A percentile compares a stretch with the other conserved stretches of the same genome.
phyloP scores from a whole-genome alignment of 2,329 filamentous ascomycete species.

The Thielaviopsis cerberus region DNA sequence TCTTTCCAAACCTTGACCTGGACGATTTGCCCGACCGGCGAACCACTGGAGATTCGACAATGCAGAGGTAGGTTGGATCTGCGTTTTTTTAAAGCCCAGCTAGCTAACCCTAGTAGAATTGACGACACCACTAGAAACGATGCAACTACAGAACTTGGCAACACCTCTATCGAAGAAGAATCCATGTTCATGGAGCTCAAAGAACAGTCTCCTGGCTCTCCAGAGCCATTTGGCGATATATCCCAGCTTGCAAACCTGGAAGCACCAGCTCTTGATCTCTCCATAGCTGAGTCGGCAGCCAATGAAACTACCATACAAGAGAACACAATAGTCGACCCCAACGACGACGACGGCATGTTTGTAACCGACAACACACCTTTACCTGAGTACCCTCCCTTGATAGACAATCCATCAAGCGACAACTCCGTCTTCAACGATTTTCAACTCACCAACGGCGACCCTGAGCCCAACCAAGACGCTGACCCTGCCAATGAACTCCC shows the following conservation, averaged over 20 bases:
- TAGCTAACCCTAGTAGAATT: slow-evolving; percentile 14
- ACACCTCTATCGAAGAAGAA: slow-evolving; percentile 1
- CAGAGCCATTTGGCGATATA: slow-evolving; percentile 10
- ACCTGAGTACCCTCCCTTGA: too few relatives aligned
- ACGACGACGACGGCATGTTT: neutral
- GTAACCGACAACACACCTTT: neutral
- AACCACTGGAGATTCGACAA: slow-evolving; percentile 23
- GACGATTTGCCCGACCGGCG: slow-evolving; percentile 24
- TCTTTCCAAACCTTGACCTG: slow-evolving; percentile 30
- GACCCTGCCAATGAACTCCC: neutral
- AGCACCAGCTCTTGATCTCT: slow-evolving; percentile 1
- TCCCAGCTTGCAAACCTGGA: slow-evolving; percentile 7
- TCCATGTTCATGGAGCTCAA: neutral
- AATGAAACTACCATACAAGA: neutral
- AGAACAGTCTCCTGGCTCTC: slow-evolving; percentile 5
- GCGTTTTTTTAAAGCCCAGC: too few relatives aligned
- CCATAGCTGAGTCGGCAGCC: slow-evolving; percentile 1
- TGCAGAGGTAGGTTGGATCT: slow-evolving; percentile 30
- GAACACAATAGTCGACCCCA: too few relatives aligned
- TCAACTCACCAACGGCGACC: neutral
- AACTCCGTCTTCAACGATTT: neutral
- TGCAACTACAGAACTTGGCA: slow-evolving; percentile 4
- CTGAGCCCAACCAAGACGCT: neutral
- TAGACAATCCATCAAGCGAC: slow-evolving; percentile 12
- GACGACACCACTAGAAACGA: slow-evolving; percentile 17